Percentiles rank a stretch among this genome's conserved stretches.
These are phyloP conservation scores for Thelonectria discophora DNA, from an alignment of 2,329 filamentous ascomycete species.

Conservation along the genomic window DNA sequence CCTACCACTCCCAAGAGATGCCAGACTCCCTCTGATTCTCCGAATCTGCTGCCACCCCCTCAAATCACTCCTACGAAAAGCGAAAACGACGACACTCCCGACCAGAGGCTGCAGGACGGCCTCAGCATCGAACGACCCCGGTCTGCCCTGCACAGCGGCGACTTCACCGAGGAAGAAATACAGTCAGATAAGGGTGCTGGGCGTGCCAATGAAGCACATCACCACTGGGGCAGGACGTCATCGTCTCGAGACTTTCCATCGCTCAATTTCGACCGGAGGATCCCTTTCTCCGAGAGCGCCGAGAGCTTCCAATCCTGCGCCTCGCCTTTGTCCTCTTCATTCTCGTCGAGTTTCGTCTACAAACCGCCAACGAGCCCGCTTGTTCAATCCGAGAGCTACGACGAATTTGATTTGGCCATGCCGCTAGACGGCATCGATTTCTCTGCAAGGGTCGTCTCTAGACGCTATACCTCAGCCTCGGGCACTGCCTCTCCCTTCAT, in stretches of 20 bases:
- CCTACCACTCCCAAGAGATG: slow-evolving; percentile 34
- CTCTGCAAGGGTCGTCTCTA: slow-evolving; percentile 51
- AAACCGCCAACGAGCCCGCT: slow-evolving; percentile 92
- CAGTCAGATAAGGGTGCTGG: slow-evolving; percentile 25
- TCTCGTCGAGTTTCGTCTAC: slow-evolving; percentile 82
- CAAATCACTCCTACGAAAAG: slow-evolving; percentile 59
- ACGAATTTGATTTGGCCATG: slow-evolving; percentile 70
- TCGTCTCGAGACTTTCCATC: slow-evolving; percentile 62
- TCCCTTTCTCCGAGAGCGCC: slow-evolving; percentile 43
- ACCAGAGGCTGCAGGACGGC: slow-evolving; percentile 61
- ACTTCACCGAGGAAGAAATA: slow-evolving; percentile 62
- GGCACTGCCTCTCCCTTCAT: slow-evolving; percentile 59
- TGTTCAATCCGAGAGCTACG: slow-evolving; percentile 86
- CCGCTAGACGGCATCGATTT: slow-evolving; percentile 62
- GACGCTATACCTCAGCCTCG: slow-evolving; percentile 78
- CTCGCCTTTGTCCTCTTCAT: slow-evolving; percentile 74
- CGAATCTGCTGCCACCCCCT: slow-evolving; percentile 55
- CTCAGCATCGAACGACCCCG: slow-evolving; percentile 81
- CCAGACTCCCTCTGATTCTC: slow-evolving; percentile 48
- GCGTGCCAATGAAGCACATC: slow-evolving; percentile 7
- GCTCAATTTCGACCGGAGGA: slow-evolving; percentile 54
- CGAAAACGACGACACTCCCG: slow-evolving; percentile 39
- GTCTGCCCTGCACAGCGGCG: slow-evolving; percentile 75
- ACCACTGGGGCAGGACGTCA: slow-evolving; percentile 63
- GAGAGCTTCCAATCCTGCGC: slow-evolving; percentile 56